Evolutionary conservation across 192 early-diverging fungal genomes (phyloP), one percentile per base, ranked within the genome.

Genomic region (Linnemannia schmuckeri): DNA sequence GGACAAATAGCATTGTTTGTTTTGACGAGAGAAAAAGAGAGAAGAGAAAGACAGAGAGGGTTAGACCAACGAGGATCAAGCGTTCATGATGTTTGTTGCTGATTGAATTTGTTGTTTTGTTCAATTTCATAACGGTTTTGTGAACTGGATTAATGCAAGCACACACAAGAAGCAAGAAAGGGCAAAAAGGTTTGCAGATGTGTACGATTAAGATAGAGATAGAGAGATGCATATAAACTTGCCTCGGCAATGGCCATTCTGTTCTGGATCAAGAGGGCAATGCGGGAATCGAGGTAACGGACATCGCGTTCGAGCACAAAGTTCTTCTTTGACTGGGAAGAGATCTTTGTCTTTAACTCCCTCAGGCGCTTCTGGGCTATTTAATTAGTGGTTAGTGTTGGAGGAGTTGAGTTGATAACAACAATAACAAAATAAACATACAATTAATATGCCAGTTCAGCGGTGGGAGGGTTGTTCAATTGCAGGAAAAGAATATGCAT

Each of bases 241-340:
- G 77, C 95, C 89, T 97, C 97, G 44, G 96, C 96, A 57, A 97
- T 90, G 2, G 96, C 96, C 95, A 97, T 98, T 73, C 97, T 92
- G 84, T 97, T 97, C 89, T 97, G 96, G 89, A 98, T 97, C 74
- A 98, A 88, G 44, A 98, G 89, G 0, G 96, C 97, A 81, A 98
- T 98, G 33, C 97, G 91, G 70, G 94, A 94, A 91, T 98, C 97
- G 18, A 98, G 90, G 79, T 97, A 97, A 55, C 97, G 94, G 57
- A 97, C 97, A 90, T 98, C 97, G 70, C 96, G 91, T 81, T 98
- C 97, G 13, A 97, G 92, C 79, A 97, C 88, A 92, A 98, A 98
- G 91, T 98, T 98, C 85, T 95, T 97, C 88, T 98, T 98, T 18
- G 96, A 97, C 88, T 98, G 97, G 24, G 94, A 88, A n/a, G 97